Conservation (phyloP, 805 yeast species). For the Suhomyces prunicola region DNA sequence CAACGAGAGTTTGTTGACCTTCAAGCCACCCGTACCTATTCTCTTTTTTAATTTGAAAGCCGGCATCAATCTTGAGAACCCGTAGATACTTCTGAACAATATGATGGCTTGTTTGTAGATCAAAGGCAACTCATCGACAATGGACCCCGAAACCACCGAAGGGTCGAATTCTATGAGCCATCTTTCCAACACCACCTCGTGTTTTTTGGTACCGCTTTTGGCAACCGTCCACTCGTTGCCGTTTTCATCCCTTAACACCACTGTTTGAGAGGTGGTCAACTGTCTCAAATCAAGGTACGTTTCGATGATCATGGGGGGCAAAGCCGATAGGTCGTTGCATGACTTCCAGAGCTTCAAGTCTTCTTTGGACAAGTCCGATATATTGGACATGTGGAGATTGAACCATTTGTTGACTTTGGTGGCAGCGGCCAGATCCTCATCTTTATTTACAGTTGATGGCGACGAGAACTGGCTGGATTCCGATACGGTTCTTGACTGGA, state of each 20-base stretch:
- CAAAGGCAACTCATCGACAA: slow-evolving; percentile 55
- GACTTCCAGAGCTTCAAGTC: slow-evolving; percentile 63
- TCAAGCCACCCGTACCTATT: slow-evolving; percentile 7
- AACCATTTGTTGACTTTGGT: slow-evolving; percentile 60
- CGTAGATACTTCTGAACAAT: slow-evolving; percentile 69
- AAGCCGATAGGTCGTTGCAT: slow-evolving; percentile 35
- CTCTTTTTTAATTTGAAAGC: slow-evolving; percentile 53
- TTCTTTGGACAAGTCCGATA: slow-evolving; percentile 41
- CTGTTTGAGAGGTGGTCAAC: slow-evolving; percentile 53
- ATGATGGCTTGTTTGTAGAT: slow-evolving; percentile 74
- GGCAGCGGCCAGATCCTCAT: slow-evolving; percentile 13
- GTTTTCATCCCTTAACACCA: slow-evolving; percentile 55
- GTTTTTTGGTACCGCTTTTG: slow-evolving; percentile 55
- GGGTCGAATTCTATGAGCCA: slow-evolving; percentile 86
- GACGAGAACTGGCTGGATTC: slow-evolving; percentile 13
- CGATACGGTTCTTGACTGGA: slow-evolving; percentile 41
- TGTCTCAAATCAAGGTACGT: slow-evolving; percentile 68
- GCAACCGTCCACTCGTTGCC: slow-evolving; percentile 56
- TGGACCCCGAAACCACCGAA: slow-evolving; percentile 31
- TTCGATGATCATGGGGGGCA: slow-evolving; percentile 86
- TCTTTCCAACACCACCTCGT: slow-evolving; percentile 89
- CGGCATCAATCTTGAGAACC: slow-evolving; percentile 68
- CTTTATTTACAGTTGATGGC: slow-evolving; percentile 10
- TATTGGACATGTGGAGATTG: slow-evolving; percentile 45
- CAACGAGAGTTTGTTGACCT: slow-evolving; percentile 35